Evolutionary conservation across 352 stramenopile species (phyloP).

Genomic region (Phytophthora europaea): DNA sequence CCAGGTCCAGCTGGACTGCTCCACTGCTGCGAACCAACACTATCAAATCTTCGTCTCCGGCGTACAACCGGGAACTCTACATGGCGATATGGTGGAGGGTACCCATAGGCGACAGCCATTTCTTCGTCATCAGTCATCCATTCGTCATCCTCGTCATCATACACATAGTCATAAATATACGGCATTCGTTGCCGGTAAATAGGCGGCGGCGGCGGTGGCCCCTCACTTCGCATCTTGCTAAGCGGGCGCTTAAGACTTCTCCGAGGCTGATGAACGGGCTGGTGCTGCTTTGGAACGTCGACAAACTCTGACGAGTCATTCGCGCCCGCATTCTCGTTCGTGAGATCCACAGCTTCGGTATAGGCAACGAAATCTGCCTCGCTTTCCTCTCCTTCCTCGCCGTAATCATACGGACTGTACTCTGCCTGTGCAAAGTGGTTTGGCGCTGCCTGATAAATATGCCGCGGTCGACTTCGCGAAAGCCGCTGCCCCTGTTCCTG

Average conservation of each 20-base stretch:
- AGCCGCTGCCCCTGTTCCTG: conserved; percentile 20
- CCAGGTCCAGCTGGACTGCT: conserved; percentile 23
- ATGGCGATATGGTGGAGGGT: conserved; percentile 23
- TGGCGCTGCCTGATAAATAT: conserved; percentile 29
- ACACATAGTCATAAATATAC: conserved; percentile 49
- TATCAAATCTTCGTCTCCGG: conserved; percentile 33
- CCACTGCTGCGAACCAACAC: conserved; percentile 32
- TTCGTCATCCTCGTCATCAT: conserved; percentile 43
- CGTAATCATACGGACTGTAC: conserved; percentile 29
- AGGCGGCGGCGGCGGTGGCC: conserved; percentile 16
- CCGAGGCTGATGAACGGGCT: conserved; percentile 26
- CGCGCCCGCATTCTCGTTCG: conserved; percentile 20
- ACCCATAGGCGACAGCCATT: conserved; percentile 30
- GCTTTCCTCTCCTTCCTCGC: conserved; percentile 12
- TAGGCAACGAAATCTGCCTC: conserved; percentile 15
- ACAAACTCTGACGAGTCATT: conserved; percentile 15
- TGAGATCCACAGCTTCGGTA: conserved; percentile 25
- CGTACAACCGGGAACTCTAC: conserved; percentile 33
- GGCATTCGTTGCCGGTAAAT: conserved; percentile 44
- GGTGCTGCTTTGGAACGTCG: conserved; percentile 17
- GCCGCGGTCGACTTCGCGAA: conserved; percentile 3
- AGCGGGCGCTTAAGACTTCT: conserved; percentile 38
- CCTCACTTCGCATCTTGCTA: conserved; percentile 28
- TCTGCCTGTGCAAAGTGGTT: conserved; percentile 24
- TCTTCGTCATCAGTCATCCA: conserved; percentile 52